Conservation (phyloP, 73 alveolate genomes). For the Tetrahymena borealis region DNA sequence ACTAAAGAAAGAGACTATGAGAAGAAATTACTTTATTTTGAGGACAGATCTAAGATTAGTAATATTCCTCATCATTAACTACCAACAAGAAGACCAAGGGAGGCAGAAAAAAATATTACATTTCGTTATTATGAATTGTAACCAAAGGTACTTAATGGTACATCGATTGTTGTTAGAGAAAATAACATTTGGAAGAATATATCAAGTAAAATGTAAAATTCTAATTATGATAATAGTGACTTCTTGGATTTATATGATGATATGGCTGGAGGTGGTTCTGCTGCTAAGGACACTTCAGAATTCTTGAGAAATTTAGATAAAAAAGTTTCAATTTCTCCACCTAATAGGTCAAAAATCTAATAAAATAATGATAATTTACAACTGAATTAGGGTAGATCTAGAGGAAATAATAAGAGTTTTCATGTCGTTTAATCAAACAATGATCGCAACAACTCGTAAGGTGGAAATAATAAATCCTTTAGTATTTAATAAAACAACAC, state of each 20-base stretch:
- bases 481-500: neutral
- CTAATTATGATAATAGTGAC: neutral
- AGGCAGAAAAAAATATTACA: neutral
- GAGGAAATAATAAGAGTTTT: neutral
- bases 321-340: neutral
- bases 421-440: neutral
- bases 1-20: neutral
- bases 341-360: neutral
- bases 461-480: neutral
- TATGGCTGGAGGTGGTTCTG: too few species aligned
- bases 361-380: neutral
- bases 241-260: neutral
- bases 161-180: neutral
- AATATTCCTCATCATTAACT: neutral
- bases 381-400: neutral
- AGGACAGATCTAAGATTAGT: neutral
- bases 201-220: neutral
- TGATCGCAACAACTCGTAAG: neutral
- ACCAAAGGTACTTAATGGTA: neutral
- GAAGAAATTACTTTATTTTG: neutral
- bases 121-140: neutral
- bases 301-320: neutral
- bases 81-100: neutral
- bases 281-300: neutral
- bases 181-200: neutral